Conservation (phyloP, 2,329 filamentous ascomycete species). For the Zalaria sp. region DNA sequence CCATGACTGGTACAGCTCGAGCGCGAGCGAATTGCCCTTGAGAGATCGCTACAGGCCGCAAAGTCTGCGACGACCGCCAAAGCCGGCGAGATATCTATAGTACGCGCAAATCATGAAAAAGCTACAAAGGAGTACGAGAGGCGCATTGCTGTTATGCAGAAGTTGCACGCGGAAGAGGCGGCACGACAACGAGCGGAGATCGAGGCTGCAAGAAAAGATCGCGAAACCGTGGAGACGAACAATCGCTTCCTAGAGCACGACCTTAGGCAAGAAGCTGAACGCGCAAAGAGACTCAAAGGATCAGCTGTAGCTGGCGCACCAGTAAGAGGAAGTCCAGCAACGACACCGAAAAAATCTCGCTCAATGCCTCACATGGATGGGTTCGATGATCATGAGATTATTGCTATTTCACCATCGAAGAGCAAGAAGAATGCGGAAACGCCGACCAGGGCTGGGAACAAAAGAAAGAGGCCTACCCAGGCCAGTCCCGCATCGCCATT, state of each 20-base stretch:
- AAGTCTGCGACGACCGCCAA: conserved; percentile 43
- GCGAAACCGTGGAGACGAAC: conserved; percentile 53
- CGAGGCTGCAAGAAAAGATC: conserved; percentile 50
- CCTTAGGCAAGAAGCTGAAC: conserved; percentile 45
- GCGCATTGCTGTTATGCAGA: conserved; percentile 47
- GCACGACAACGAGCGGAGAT: conserved; percentile 50
- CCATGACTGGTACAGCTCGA: conserved; percentile 20
- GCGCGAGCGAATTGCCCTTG: conserved; percentile 25
- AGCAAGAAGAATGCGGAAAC: conserved; percentile 34
- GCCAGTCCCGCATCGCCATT: conserved; percentile 51
- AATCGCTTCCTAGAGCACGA: conserved; percentile 62
- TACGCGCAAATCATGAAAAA: conserved; percentile 56
- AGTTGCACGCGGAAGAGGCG: conserved; percentile 48
- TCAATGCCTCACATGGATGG: conserved; percentile 54
- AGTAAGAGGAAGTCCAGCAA: conserved; percentile 19
- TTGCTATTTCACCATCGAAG: conserved; percentile 41
- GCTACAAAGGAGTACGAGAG: conserved; percentile 47
- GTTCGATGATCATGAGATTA: conserved; percentile 55
- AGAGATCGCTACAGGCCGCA: conserved; percentile 25
- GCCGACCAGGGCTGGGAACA: conserved; percentile 45
- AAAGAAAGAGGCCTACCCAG: conserved; percentile 50
- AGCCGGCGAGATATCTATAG: conserved; percentile 58
- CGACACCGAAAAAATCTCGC: conserved; percentile 51
- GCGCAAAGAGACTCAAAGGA: conserved; percentile 31
- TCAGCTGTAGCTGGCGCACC: conserved; percentile 9